phyloP scores from a whole-genome alignment of 345 rosid genomes.

The Stellera chamaejasme region DNA sequence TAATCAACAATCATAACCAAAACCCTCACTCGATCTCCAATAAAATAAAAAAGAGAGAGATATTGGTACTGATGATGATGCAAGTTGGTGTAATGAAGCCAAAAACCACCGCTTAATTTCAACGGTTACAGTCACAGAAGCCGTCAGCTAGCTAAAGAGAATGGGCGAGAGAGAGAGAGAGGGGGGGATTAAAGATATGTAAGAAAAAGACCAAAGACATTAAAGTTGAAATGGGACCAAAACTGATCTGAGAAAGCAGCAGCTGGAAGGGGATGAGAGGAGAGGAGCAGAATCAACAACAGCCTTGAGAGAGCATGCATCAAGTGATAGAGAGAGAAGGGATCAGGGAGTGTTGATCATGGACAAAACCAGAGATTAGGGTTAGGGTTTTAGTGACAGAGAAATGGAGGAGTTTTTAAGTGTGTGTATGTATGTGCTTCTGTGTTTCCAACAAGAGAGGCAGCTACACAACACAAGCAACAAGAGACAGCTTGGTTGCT shows the following conservation, averaged over 20 bases:
- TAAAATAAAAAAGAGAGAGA: too few relatives aligned
- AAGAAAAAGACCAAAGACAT: slow-evolving; percentile 10
- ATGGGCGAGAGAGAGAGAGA: background rate
- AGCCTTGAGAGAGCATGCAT: slow-evolving; percentile 13
- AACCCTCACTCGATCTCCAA: background rate
- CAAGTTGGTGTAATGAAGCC: slow-evolving; percentile 13
- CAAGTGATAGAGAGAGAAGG: background rate
- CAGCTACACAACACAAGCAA: slow-evolving; percentile 35
- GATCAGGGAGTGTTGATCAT: slow-evolving; percentile 1
- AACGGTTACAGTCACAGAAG: slow-evolving; percentile 9
- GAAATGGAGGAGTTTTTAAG: background rate
- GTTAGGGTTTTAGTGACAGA: background rate
- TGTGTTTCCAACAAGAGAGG: slow-evolving; percentile 59
- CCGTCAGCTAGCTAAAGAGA: background rate
- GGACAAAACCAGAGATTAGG: slow-evolving; percentile 5
- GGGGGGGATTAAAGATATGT: background rate
- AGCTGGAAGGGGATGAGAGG: slow-evolving; percentile 7
- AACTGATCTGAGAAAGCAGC: slow-evolving; percentile 9
- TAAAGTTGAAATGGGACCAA: slow-evolving; percentile 21
- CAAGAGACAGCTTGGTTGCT: slow-evolving; percentile 96
- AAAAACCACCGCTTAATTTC: slow-evolving; percentile 14
- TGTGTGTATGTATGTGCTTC: slow-evolving; percentile 34
- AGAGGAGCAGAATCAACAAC: slow-evolving; percentile 14
- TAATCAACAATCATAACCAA: too few relatives aligned
- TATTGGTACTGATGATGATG: background rate